A percentile compares a stretch with the other conserved stretches of the same genome.
Conservation (phyloP, 495 filamentous ascomycete species). For the Immersiella caudata region DNA sequence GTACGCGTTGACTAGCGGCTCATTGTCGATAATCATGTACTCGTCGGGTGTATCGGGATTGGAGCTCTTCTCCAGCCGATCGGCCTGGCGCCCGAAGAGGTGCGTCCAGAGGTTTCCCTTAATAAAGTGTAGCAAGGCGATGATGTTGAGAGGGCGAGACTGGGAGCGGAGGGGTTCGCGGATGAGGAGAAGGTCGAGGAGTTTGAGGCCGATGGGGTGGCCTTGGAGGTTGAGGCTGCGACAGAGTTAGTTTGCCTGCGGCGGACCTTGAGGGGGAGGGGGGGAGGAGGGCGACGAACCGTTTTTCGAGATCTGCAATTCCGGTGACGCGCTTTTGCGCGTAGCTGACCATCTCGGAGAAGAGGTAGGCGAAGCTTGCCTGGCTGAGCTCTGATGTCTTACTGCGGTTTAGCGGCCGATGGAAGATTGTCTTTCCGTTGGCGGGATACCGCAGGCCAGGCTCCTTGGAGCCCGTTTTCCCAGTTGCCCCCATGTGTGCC, state of each 20-base stretch:
- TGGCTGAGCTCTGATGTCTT: slow-evolving; percentile 86
- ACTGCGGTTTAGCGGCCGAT: slow-evolving; percentile 87
- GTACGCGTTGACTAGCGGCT: slow-evolving; percentile 91
- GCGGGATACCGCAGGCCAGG: slow-evolving; percentile 86
- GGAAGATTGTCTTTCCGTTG: slow-evolving; percentile 96
- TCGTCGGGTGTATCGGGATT: slow-evolving; percentile 80
- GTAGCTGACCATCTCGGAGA: slow-evolving; percentile 95
- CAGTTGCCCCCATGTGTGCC: slow-evolving; percentile 16
- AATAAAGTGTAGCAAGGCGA: slow-evolving; percentile 92
- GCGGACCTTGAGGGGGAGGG: background rate
- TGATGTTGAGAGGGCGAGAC: slow-evolving; percentile 81
- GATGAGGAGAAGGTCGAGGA: slow-evolving; percentile 92
- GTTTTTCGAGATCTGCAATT: slow-evolving; percentile 90
- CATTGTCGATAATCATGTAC: slow-evolving; percentile 98
- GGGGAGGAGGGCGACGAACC: slow-evolving; percentile 54
- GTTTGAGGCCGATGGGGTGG: slow-evolving; percentile 89
- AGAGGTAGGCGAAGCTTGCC: slow-evolving; percentile 92
- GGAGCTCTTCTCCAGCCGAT: slow-evolving; percentile 87
- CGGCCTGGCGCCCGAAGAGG: slow-evolving; percentile 86
- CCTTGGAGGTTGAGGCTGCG: slow-evolving; percentile 87
- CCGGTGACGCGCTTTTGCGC: slow-evolving; percentile 87
- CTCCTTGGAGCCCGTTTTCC: slow-evolving; percentile 18
- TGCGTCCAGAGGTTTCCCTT: slow-evolving; percentile 87
- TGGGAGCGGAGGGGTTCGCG: slow-evolving; percentile 68
- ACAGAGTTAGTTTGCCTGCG: background rate